Evolutionary conservation across 495 filamentous ascomycete species (phyloP).

Genomic region (Ramalina peruviana): DNA sequence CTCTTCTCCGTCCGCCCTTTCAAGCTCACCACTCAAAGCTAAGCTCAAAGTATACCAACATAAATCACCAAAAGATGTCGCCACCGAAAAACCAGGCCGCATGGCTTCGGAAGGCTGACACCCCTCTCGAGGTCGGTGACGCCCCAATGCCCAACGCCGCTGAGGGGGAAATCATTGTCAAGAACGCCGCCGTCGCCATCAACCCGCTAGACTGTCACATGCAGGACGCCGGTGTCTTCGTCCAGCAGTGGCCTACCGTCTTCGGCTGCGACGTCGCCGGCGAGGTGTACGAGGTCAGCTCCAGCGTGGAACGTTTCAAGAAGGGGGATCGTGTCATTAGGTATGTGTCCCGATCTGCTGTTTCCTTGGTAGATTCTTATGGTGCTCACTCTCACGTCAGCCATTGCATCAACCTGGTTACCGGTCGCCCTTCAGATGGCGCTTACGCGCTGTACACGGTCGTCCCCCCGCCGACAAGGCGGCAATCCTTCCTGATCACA

Average conservation of each 20-base stretch:
- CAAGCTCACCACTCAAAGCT: too few relatives aligned
- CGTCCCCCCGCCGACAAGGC: slow-evolving; percentile 17
- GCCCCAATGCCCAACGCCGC: slow-evolving; percentile 23
- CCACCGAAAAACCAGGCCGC: slow-evolving; percentile 27
- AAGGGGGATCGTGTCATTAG: slow-evolving; percentile 32
- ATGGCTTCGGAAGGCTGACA: slow-evolving; percentile 21
- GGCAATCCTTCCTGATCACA: slow-evolving; percentile 20
- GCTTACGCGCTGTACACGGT: slow-evolving; percentile 19
- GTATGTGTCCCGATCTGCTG: slow-evolving; percentile 11
- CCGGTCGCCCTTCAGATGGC: slow-evolving; percentile 28
- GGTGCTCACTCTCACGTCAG: slow-evolving; percentile 22
- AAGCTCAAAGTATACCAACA: background rate
- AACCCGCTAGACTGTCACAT: slow-evolving; percentile 28
- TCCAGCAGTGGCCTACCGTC: slow-evolving; percentile 22
- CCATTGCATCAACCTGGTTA: slow-evolving; percentile 45
- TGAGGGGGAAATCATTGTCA: slow-evolving; percentile 25
- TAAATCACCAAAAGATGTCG: background rate
- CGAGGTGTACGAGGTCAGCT: slow-evolving; percentile 25
- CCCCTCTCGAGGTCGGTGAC: slow-evolving; percentile 22
- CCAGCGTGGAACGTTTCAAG: slow-evolving; percentile 22
- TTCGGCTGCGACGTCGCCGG: slow-evolving; percentile 33
- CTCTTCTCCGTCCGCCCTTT: too few relatives aligned
- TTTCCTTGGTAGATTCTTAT: slow-evolving; percentile 11
- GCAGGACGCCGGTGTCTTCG: slow-evolving; percentile 19
- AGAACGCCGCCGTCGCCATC: slow-evolving; percentile 30